Evolutionary conservation across 2,329 filamentous ascomycete species (phyloP), one percentile per base, ranked within the genome.

Genomic region (Tricladium varicosporioides): DNA sequence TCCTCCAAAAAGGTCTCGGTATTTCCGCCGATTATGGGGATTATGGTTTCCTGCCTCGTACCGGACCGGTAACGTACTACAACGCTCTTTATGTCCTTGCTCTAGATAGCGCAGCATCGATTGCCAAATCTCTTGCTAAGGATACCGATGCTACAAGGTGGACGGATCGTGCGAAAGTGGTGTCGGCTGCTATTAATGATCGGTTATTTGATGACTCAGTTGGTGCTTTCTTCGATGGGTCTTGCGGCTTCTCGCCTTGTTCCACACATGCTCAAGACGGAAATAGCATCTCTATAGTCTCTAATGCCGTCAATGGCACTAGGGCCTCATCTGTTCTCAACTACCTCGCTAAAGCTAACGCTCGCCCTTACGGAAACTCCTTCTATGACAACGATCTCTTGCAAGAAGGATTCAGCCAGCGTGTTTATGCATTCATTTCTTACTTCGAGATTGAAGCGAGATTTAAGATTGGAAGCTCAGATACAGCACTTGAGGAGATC

Each of bases 361-460:
- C 71, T 0, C 69, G 70, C 7, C 66, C 68, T 0, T 80, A 80
- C 58, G 79, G 79, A 2, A 81, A 81, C 60, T 71, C 79, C 1
- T 81, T 81, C 63, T 81, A 78, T 63, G 78, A 81, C 63, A 76
- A 74, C 40, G 74, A 71, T 45, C 63, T 70, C 2, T 65, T 79
- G 5, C 65, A 62, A 0, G 60, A 59, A 0, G 74, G 71, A 0
- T 79, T 74, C 62, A 72, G 72, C 2, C 65, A 76, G 50, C 72
- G 78, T 11, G 78, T 81, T 2, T 81, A 81, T 54, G 72, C 79
- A 2, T 80, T 81, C 59, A 74, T 77, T 15, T 80, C 78, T 1
- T 81, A 78, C 64, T 81, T 81, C 60, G 79, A 81, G 67, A 70
- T 78, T 15, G 71, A 74, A n/a, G 79, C 78, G 11, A 75, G 78